Evolutionary conservation across 2,329 filamentous ascomycete genomes (phyloP).

Genomic region (Calonectria ilicicola): DNA sequence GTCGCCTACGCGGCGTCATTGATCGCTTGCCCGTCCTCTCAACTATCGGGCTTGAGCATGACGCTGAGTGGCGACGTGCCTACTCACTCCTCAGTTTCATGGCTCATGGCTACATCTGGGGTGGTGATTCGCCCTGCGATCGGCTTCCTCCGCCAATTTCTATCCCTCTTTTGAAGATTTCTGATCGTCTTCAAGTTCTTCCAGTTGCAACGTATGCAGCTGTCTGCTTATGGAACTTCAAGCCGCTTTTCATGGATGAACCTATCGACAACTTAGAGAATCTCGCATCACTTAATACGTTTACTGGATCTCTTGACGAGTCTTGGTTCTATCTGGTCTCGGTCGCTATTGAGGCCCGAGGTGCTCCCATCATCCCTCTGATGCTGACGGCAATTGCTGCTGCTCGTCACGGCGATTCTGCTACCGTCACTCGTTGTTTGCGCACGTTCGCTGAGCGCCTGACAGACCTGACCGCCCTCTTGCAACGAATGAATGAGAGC

Average conservation of each 20-base stretch:
- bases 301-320: conserved; percentile 94
- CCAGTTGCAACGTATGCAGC: conserved; percentile 95
- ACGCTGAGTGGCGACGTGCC: conserved; percentile 92
- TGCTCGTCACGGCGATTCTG: conserved; percentile 76
- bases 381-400: conserved; percentile 91
- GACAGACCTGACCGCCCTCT: conserved; percentile 82
- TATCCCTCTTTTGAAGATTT: conserved; percentile 83
- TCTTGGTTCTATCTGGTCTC: conserved; percentile 99
- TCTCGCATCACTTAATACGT: conserved; percentile 86
- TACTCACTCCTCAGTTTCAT: conserved; percentile 93
- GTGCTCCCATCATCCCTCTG: conserved; percentile 85
- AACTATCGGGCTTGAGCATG: conserved; percentile 82
- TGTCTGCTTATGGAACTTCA: conserved; percentile 96
- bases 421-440: conserved; percentile 82
- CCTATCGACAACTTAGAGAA: conserved; percentile 87
- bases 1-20: conserved; percentile 82
- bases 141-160: conserved; percentile 84
- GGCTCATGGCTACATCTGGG: conserved; percentile 96
- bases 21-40: conserved; percentile 86
- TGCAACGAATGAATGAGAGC: conserved; percentile 93
- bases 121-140: conserved; percentile 85
- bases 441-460: conserved; percentile 86
- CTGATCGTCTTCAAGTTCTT: conserved; percentile 83
- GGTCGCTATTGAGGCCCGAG: conserved; percentile 93
- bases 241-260: conserved; percentile 88